Percentiles rank a stretch among this genome's conserved stretches.
phyloP scores from a whole-genome alignment of 129 eudicot genomes.

The Solidago caesia region DNA sequence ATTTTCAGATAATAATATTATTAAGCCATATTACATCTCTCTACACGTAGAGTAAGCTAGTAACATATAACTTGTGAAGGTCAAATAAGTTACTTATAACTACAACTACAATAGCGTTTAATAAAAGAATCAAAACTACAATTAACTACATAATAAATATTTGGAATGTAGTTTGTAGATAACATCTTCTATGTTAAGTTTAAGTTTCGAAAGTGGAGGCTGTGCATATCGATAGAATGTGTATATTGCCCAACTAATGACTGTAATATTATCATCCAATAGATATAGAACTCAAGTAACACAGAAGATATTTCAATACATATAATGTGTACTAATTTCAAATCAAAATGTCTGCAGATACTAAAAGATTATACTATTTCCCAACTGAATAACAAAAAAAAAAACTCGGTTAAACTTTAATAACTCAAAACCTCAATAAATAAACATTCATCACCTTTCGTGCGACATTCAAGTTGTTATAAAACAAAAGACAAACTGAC shows the following conservation, averaged over 20 bases:
- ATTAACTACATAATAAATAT: not conserved
- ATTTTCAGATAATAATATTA: not conserved
- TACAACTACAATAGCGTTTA: not conserved
- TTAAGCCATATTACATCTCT: conserved; percentile 1
- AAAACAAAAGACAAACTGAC: conserved; percentile 29
- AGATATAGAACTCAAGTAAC: not conserved
- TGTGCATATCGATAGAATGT: not conserved
- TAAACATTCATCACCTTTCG: conserved; percentile 9
- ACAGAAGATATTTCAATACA: conserved; percentile 3
- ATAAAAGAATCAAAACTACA: not conserved
- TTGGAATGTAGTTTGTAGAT: not conserved
- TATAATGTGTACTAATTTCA: not conserved
- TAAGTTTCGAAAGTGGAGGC: not conserved
- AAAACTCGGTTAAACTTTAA: not conserved
- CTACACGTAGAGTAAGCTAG: not conserved
- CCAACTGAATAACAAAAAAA: not conserved
- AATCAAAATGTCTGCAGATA: not conserved
- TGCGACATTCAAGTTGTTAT: not conserved
- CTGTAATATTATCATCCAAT: not conserved
- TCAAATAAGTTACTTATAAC: not conserved
- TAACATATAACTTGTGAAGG: not conserved
- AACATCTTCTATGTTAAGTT: not conserved
- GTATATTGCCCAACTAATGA: not conserved
- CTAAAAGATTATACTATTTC: not conserved
- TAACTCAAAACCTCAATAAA: conserved; percentile 4